Conservation (phyloP, 2,329 filamentous ascomycete species). For the Cercospora canescens region DNA sequence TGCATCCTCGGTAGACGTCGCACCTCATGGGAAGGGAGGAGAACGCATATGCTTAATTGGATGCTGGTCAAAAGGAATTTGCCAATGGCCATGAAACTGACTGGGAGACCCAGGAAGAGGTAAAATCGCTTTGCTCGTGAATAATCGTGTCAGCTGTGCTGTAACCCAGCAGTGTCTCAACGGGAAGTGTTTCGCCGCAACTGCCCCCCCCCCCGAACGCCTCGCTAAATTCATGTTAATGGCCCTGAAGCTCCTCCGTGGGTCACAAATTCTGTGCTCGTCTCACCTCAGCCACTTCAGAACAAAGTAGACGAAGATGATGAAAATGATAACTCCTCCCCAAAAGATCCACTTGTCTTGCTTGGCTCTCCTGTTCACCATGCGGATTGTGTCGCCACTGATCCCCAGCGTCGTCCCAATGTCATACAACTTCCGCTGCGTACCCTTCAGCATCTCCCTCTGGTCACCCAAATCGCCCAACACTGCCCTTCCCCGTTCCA, state of each 20-base stretch:
- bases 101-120: not conserved
- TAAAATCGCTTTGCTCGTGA: not conserved
- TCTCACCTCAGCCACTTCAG: slow-evolving; percentile 67
- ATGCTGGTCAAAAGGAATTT: slow-evolving; percentile 1
- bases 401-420: slow-evolving; percentile 93
- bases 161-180: not conserved
- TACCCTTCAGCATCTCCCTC: slow-evolving; percentile 91
- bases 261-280: not conserved
- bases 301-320: slow-evolving; percentile 88
- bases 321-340: slow-evolving; percentile 81
- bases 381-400: slow-evolving; percentile 93
- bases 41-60: slow-evolving; percentile 21
- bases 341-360: slow-evolving; percentile 99
- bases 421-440: slow-evolving; percentile 85
- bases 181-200: not conserved
- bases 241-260: not conserved
- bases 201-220: slow-evolving; percentile 11
- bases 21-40: slow-evolving; percentile 12
- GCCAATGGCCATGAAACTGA: not conserved
- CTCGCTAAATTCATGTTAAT: slow-evolving; percentile 13
- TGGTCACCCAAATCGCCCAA: slow-evolving; percentile 86
- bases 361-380: slow-evolving; percentile 86
- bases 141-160: slow-evolving; percentile 3
- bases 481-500: slow-evolving; percentile 87
- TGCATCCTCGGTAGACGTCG: slow-evolving; percentile 18